A percentile compares a stretch with the other conserved stretches of the same genome.
Evolutionary conservation across 2,329 filamentous ascomycete species (phyloP).

Genomic region (Trichoderma aggressivum): DNA sequence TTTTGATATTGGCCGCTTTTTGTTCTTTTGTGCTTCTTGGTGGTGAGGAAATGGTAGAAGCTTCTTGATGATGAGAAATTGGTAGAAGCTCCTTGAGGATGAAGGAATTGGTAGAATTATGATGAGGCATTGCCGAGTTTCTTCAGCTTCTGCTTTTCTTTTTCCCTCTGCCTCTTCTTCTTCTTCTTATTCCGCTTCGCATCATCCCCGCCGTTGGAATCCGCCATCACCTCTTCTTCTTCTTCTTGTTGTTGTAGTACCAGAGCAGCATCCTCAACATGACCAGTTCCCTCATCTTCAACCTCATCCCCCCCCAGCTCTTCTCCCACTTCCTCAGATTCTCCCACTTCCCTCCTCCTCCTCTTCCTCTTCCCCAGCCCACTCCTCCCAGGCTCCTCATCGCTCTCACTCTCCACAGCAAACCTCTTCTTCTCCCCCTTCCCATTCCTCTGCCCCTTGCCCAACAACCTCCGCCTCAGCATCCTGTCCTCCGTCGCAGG

Average conservation of each 20-base stretch:
- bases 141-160: slow-evolving; percentile 23
- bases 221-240: background rate
- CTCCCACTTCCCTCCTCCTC: slow-evolving; percentile 18
- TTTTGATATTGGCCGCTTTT: background rate
- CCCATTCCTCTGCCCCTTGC: slow-evolving; percentile 18
- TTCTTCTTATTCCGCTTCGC: background rate
- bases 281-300: slow-evolving; percentile 28
- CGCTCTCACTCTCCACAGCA: slow-evolving; percentile 32
- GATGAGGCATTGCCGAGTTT: background rate
- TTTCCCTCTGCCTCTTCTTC: slow-evolving; percentile 3
- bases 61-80: background rate
- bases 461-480: slow-evolving; percentile 33
- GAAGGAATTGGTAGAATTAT: background rate
- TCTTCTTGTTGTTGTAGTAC: slow-evolving; percentile 5
- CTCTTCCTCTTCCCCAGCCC: slow-evolving; percentile 39
- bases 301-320: background rate
- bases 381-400: slow-evolving; percentile 37
- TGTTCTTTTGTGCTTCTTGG: background rate
- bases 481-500: slow-evolving; percentile 28
- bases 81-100: too few relatives aligned
- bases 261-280: slow-evolving; percentile 20
- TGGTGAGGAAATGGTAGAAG: background rate
- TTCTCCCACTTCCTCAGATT: background rate
- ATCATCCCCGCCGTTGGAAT: background rate
- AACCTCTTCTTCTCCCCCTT: background rate